A percentile compares a stretch with the other conserved stretches of the same genome.
phyloP scores from a whole-genome alignment of 371 early-diverging fungal genomes.

The Mortierella sp. region DNA sequence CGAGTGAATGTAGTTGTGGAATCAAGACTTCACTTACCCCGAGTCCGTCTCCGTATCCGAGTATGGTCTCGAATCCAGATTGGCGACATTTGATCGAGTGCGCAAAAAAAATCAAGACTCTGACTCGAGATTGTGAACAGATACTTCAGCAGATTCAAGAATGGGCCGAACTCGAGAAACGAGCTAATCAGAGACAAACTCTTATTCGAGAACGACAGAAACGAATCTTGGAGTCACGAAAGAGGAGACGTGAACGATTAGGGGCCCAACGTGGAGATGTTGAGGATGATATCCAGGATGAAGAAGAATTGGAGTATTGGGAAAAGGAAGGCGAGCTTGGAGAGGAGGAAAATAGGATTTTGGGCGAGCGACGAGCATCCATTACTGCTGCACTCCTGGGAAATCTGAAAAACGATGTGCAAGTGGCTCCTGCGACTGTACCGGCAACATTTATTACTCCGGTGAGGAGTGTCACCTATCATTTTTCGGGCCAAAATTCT shows the following conservation, averaged over 20 bases:
- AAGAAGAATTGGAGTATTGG: slow-evolving; percentile 36
- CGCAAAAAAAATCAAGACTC: slow-evolving; percentile 19
- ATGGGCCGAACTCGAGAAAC: slow-evolving; percentile 20
- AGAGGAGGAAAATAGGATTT: slow-evolving; percentile 20
- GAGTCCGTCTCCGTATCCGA: not conserved
- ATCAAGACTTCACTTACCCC: not conserved
- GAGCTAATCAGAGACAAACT: slow-evolving; percentile 2
- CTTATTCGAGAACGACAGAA: slow-evolving; percentile 11
- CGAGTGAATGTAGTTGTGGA: slow-evolving; percentile 7
- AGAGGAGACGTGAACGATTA: not conserved
- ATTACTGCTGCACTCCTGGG: slow-evolving; percentile 17
- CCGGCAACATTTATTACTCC: too few species aligned
- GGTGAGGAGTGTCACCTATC: too few species aligned
- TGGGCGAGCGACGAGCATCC: slow-evolving; percentile 12
- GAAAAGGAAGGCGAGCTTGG: slow-evolving; percentile 30
- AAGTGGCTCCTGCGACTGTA: too few species aligned
- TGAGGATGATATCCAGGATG: slow-evolving; percentile 11
- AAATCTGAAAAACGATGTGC: too few species aligned
- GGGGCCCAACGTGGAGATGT: not conserved
- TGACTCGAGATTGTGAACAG: slow-evolving; percentile 13
- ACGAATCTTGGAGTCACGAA: slow-evolving; percentile 6
- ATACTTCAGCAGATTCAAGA: slow-evolving; percentile 14
- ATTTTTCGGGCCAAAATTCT: too few species aligned
- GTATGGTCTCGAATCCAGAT: not conserved
- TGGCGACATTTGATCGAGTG: slow-evolving; percentile 26